Conservation (phyloP, 495 filamentous ascomycete genomes). For the Podospora australis region DNA sequence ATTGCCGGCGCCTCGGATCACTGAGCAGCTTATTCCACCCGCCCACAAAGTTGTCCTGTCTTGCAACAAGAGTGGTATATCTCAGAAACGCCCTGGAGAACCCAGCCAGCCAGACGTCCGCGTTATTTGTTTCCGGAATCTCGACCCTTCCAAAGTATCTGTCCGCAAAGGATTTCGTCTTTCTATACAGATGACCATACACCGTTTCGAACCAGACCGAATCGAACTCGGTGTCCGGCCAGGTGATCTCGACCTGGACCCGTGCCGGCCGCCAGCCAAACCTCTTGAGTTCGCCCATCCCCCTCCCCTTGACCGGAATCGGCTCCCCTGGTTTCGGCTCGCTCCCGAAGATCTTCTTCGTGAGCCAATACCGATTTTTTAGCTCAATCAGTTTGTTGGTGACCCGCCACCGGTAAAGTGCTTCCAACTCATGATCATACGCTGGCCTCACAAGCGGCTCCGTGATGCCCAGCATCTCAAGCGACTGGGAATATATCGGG, state of each 20-base stretch:
- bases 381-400: no score
- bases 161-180: slow-evolving; percentile 2
- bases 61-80: slow-evolving; percentile 29
- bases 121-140: background rate
- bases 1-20: slow-evolving; percentile 27
- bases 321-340: background rate
- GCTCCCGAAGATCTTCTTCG: no score
- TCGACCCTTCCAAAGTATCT: slow-evolving; percentile 13
- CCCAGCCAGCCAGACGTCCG: slow-evolving; percentile 11
- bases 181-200: slow-evolving; percentile 10
- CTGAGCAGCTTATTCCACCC: slow-evolving; percentile 38
- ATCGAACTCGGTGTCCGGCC: slow-evolving; percentile 4
- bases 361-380: no score
- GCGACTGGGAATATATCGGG: no score
- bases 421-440: no score
- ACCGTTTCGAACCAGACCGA: slow-evolving; percentile 17
- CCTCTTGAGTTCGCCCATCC: no score
- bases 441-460: no score
- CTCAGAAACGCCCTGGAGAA: slow-evolving; percentile 27
- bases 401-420: no score
- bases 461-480: no score
- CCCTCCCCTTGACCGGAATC: background rate
- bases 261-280: slow-evolving; percentile 16
- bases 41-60: slow-evolving; percentile 29
- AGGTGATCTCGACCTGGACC: slow-evolving; percentile 6